Conservation (phyloP, 148 eudicot species). For the Cornus kousa region DNA sequence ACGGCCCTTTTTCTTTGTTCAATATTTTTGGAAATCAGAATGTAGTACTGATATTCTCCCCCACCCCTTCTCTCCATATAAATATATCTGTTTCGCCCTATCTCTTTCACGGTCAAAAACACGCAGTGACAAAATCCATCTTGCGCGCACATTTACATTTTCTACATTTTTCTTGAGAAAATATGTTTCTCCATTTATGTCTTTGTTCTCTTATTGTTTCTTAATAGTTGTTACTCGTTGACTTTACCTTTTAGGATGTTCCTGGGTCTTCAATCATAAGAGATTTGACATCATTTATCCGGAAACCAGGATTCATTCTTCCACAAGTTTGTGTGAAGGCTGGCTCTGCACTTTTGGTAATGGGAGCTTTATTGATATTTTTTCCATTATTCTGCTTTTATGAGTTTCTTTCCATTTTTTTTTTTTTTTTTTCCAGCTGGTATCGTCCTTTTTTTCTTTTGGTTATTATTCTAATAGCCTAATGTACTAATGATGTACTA, state of each 20-base stretch:
- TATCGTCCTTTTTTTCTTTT: neutral
- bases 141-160: neutral
- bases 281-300: constrained; percentile 54
- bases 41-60: neutral
- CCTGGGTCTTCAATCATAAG: constrained; percentile 60
- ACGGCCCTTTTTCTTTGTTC: neutral
- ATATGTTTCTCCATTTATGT: neutral
- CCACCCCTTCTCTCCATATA: no score
- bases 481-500: neutral
- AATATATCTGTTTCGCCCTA: no score
- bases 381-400: neutral
- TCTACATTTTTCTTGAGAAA: neutral
- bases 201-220: neutral
- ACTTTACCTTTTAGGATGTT: constrained; percentile 48
- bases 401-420: neutral
- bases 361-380: constrained; percentile 1
- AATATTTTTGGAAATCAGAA: neutral
- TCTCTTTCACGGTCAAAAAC: neutral
- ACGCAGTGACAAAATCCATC: neutral
- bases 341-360: constrained; percentile 77
- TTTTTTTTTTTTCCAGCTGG: neutral
- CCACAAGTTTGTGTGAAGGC: constrained; percentile 69
- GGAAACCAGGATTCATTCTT: constrained; percentile 59
- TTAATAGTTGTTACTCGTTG: neutral
- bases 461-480: neutral